Base-by-base conservation (phyloP, 2,329 filamentous ascomycete genomes). In the Aspergillus vadensis region DNA sequence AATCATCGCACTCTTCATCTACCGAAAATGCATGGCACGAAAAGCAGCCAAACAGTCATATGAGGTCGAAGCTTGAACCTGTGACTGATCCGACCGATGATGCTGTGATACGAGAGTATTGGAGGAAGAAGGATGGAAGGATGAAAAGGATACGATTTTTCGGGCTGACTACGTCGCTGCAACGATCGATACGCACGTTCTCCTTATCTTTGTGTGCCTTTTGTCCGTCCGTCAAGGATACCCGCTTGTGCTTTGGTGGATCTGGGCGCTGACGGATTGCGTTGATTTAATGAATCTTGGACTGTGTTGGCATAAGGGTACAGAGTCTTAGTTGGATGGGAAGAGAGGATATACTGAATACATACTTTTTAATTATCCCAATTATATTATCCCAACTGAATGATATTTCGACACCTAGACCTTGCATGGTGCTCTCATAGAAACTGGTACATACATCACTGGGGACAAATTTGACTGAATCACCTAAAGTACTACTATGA, bases 1-100 rank as follows among this genome's bases (percentile, higher is more conserved):
- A 25, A 71, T 88, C 52, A 63, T 82, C 58, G 67, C 70, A 53
- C 77, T 88, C 43, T 81, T 83, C 70, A 67, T 83, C 63, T 79
- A 80, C 64, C 79, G 81, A 63, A 77, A 73, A 69, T 72, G 82
- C 57, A 61, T 74, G 62, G 68, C 72, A 8, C 63, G 66, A 43
- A 73, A 70, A 59, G 69, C 72, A 9, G 65, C 70, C 19, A 69
- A 62, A 25, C 50, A 69, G 25, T 44, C 63, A 2, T 70, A 64
- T 17, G 62, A 68, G 51, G 53, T 55, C 23, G 53, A 43, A 23
- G 19, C 21, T 23, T 44, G 41, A 12, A 10, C 21, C 4, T 23
- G 2, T 5, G 19, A 15, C 41, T 19, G 41, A 7, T 44, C 41
- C 19, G 41, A 44, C 19, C 41, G 41, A 23, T 15, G 9, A 50